A percentile compares a stretch with the other conserved stretches of the same genome.
phyloP scores from a whole-genome alignment of 176 grass and related monocot genomes.

The Poa annua region DNA sequence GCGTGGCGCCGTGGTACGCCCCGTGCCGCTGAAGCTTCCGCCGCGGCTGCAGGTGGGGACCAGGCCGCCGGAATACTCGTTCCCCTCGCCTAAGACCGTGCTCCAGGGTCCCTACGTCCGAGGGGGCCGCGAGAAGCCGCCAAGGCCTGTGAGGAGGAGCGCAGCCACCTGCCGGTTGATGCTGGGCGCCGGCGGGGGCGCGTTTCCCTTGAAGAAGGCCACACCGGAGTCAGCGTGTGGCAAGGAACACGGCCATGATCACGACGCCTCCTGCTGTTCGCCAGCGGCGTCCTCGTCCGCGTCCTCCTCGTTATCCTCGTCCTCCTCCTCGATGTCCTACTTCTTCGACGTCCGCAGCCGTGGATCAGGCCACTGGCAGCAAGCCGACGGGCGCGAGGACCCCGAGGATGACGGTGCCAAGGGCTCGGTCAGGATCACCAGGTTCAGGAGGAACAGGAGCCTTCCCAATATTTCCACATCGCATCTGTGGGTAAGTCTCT shows the following conservation, averaged over 20 bases:
- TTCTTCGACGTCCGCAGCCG: conserved; percentile 5
- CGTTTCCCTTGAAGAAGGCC: conserved; percentile 45
- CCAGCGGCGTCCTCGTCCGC: conserved; percentile 1
- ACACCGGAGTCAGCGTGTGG: neutral
- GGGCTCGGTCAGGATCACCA: conserved; percentile 45
- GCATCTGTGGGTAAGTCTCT: conserved; percentile 56
- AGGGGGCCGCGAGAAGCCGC: neutral
- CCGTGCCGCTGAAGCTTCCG: conserved; percentile 55
- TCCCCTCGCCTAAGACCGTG: conserved; percentile 35
- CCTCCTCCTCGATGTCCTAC: conserved; percentile 18
- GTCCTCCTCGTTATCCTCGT: neutral
- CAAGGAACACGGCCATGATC: neutral
- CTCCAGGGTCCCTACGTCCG: conserved; percentile 31
- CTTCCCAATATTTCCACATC: conserved; percentile 43
- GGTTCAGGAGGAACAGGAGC: conserved; percentile 57
- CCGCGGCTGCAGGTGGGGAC: conserved; percentile 50
- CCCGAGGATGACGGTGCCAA: neutral
- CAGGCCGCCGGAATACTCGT: neutral
- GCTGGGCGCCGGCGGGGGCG: neutral
- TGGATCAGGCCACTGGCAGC: neutral
- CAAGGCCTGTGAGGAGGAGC: conserved; percentile 31
- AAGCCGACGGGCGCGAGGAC: neutral
- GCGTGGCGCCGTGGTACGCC: neutral
- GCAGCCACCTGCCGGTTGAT: neutral
- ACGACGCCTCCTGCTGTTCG: neutral